Evolutionary conservation across 1,284 basidiomycete species (phyloP).

Genomic region (Rhodotorula sp.): DNA sequence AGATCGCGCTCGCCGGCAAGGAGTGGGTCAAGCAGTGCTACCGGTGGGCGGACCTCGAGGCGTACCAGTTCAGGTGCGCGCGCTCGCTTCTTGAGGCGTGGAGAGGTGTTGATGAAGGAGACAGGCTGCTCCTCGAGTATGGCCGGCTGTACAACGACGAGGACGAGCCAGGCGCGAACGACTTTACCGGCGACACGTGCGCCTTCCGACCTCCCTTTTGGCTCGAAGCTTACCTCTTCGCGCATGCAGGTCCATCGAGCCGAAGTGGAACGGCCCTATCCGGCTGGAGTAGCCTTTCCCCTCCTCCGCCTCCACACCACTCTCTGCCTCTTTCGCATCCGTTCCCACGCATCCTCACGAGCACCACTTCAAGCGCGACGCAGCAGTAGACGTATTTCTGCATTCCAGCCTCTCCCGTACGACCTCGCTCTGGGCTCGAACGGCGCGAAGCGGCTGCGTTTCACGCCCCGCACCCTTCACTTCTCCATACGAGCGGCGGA

Average conservation of each 20-base stretch:
- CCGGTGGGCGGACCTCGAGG: slow-evolving; percentile 41
- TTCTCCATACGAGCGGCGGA: background rate
- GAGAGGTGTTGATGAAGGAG: background rate
- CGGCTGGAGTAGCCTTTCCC: background rate
- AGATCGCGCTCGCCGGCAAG: slow-evolving; percentile 45
- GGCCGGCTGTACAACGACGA: slow-evolving; percentile 44
- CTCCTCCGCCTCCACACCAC: background rate
- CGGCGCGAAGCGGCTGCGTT: background rate
- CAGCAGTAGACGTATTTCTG: background rate
- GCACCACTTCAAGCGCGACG: no score
- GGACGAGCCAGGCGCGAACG: slow-evolving; percentile 41
- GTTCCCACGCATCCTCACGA: background rate
- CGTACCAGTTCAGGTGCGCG: slow-evolving; percentile 42
- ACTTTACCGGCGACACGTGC: slow-evolving; percentile 40
- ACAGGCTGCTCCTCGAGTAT: slow-evolving; percentile 44
- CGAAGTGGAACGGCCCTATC: slow-evolving; percentile 35
- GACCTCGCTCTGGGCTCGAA: background rate
- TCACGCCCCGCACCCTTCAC: background rate
- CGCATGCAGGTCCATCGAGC: slow-evolving; percentile 30
- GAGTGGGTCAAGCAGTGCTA: slow-evolving; percentile 44
- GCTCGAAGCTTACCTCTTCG: no score
- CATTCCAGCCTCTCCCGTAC: background rate
- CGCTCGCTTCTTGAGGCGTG: background rate
- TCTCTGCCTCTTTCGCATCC: no score
- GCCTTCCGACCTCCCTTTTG: background rate